These are phyloP conservation scores for Linnemannia exigua DNA, from an alignment of 192 early-diverging fungal genomes.

Conservation along the genomic window DNA sequence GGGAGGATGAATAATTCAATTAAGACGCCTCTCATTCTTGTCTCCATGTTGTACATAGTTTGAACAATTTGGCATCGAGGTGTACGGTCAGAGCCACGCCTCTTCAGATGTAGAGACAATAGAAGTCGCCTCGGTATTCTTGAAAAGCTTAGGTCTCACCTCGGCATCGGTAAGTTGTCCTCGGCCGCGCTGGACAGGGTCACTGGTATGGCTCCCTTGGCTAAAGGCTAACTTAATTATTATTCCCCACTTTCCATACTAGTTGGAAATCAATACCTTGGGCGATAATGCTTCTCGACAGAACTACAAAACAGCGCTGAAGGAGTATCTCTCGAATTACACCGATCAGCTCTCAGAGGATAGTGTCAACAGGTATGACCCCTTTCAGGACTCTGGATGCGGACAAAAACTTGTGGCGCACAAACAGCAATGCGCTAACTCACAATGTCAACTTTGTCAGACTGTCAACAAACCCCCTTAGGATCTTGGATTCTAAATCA, in stretches of 20 bases:
- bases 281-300: conserved; percentile 56
- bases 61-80: conserved; percentile 78
- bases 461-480: conserved; percentile 70
- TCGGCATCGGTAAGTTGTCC: conserved; percentile 20
- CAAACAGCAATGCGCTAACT: background rate
- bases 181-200: no score
- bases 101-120: conserved; percentile 74
- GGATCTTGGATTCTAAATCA: conserved; percentile 75
- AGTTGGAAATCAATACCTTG: conserved; percentile 63
- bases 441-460: conserved; percentile 17
- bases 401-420: background rate
- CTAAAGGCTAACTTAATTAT: background rate
- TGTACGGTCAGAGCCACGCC: conserved; percentile 65
- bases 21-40: background rate
- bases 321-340: conserved; percentile 60
- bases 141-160: conserved; percentile 55
- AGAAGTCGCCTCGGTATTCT: conserved; percentile 63
- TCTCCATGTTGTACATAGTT: conserved; percentile 58
- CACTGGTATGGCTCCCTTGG: background rate
- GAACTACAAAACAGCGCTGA: conserved; percentile 60
- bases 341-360: conserved; percentile 61
- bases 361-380: conserved; percentile 59
- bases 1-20: background rate
- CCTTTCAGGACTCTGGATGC: background rate
- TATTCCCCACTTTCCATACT: background rate